Evolutionary conservation across 2,329 filamentous ascomycete genomes (phyloP), one percentile per base, ranked within the genome.

Genomic region (Neopestalotiopsis sp.): DNA sequence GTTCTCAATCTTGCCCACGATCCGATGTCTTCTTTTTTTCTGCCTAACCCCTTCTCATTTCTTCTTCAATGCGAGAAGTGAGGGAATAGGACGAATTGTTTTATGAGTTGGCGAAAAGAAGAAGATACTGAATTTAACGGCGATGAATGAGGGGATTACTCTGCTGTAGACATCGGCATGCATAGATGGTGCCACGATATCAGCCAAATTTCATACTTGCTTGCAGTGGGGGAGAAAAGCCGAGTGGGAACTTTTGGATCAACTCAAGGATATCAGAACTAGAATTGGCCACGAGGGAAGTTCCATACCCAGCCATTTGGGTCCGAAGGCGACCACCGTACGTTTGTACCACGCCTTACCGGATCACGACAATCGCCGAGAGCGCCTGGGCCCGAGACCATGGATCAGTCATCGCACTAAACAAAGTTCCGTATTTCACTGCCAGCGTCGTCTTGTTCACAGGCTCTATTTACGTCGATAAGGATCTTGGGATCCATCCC

Each of bases 171-270:
- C 10, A 38, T 38, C 10, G 34, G 10, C 34, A 10, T 38, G 10
- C 10, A 38, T 10, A 10, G 34, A 38, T 38, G 34, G 34, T 10
- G 34, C 10, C 34, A 38, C 34, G 34, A 38, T 38, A 52, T 17
- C 45, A 52, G 45, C n/a, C 45, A n/a, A n/a, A 52, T 52, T 52
- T n/a, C 45, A 38, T 38, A 10, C 45, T 52, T 52, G 45, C 17
- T 52, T 52, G 45, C 20, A 52, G 17, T n/a, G n/a, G 45, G n/a
- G 6, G 45, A n/a, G 45, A 52, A n/a, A 38, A 52, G 9, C 14
- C 45, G 45, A 52, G 45, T 52, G 45, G 45, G 45, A 52, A 52
- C 45, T n/a, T 52, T 52, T 52, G 45, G 45, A 52, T 52, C 45
- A 52, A 20, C 45, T 17, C 45, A 52, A 52, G 45, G 45, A 52